A percentile compares a stretch with the other conserved stretches of the same genome.
phyloP scores from a whole-genome alignment of 1,284 basidiomycete species.

The Heterobasidion occidentale region DNA sequence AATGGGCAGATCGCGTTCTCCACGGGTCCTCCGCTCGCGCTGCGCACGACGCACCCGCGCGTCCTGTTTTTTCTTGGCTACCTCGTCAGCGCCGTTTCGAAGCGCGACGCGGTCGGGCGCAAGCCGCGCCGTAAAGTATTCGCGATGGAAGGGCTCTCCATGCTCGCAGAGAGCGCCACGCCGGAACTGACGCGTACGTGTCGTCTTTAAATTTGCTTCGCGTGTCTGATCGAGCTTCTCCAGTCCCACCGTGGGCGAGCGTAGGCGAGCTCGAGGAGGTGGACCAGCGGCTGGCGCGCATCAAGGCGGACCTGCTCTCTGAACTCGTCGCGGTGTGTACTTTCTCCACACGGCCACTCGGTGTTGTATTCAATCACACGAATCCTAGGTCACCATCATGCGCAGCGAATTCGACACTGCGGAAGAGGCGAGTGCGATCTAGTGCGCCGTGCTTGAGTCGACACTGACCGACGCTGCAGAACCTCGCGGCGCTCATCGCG shows the following conservation, averaged over 20 bases:
- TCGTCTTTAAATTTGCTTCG: neutral
- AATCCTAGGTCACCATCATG: conserved; percentile 50
- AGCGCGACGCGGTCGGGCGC: conserved; percentile 63
- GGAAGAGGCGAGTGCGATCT: conserved; percentile 28
- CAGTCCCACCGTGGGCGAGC: conserved; percentile 43
- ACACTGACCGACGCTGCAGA: conserved; percentile 20
- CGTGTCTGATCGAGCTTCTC: neutral
- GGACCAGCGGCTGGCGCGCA: conserved; percentile 42
- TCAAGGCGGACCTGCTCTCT: conserved; percentile 63
- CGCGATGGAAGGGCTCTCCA: conserved; percentile 51
- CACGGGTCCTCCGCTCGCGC: conserved; percentile 33
- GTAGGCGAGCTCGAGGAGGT: conserved; percentile 40
- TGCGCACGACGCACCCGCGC: conserved; percentile 61
- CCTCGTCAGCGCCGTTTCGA: conserved; percentile 54
- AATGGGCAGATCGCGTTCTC: conserved; percentile 24
- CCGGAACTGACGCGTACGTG: conserved; percentile 28
- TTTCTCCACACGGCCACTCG: neutral
- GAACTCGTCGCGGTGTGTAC: conserved; percentile 52
- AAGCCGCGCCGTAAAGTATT: conserved; percentile 66
- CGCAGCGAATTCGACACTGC: conserved; percentile 60
- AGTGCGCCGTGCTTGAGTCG: neutral
- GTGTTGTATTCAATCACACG: neutral
- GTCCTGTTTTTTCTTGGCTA: conserved; percentile 56
- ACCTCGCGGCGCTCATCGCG: conserved; percentile 47
- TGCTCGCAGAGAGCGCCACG: conserved; percentile 32